Percentiles rank a stretch among this genome's conserved stretches.
Evolutionary conservation across 192 early-diverging fungal species (phyloP).

Genomic region (Linnemannia hyalina): DNA sequence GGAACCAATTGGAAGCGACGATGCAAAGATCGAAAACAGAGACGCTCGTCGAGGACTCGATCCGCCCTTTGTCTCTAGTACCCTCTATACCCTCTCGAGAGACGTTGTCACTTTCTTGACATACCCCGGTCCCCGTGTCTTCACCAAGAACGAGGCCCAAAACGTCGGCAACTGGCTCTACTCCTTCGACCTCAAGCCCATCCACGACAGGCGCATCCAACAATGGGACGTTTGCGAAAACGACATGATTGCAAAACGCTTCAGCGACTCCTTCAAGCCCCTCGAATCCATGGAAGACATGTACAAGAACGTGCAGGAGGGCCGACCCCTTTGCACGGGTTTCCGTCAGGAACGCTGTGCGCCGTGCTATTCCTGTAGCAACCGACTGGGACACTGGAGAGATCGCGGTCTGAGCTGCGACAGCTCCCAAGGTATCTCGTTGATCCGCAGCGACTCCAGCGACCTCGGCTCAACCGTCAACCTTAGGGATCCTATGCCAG

Average conservation of each 20-base stretch:
- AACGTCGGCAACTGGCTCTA: conserved; percentile 73
- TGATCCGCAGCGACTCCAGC: conserved; percentile 20
- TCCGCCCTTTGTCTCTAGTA: conserved; percentile 71
- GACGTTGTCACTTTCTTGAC: conserved; percentile 66
- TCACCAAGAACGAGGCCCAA: conserved; percentile 71
- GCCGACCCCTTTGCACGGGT: conserved; percentile 60
- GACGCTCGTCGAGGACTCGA: conserved; percentile 63
- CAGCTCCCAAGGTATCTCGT: conserved; percentile 63
- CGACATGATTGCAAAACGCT: conserved; percentile 75
- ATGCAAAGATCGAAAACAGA: conserved; percentile 64
- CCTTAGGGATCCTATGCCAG: conserved; percentile 45
- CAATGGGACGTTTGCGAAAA: conserved; percentile 73
- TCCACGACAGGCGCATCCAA: conserved; percentile 71
- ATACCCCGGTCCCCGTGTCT: conserved; percentile 65
- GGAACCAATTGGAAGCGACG: conserved; percentile 59
- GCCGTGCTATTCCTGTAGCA: conserved; percentile 67
- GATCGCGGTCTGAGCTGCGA: conserved; percentile 70
- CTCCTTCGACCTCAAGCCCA: conserved; percentile 68
- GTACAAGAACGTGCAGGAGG: conserved; percentile 62
- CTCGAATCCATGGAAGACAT: conserved; percentile 68
- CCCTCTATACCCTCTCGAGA: conserved; percentile 69
- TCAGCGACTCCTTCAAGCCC: conserved; percentile 58
- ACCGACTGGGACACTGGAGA: conserved; percentile 64
- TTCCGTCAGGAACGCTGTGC: conserved; percentile 65
- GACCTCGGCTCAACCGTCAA: conserved; percentile 28